A percentile compares a stretch with the other conserved stretches of the same genome.
These are phyloP conservation scores for Aspergillus viridinutans DNA, from an alignment of 2,329 filamentous ascomycete genomes.

Conservation along the genomic window DNA sequence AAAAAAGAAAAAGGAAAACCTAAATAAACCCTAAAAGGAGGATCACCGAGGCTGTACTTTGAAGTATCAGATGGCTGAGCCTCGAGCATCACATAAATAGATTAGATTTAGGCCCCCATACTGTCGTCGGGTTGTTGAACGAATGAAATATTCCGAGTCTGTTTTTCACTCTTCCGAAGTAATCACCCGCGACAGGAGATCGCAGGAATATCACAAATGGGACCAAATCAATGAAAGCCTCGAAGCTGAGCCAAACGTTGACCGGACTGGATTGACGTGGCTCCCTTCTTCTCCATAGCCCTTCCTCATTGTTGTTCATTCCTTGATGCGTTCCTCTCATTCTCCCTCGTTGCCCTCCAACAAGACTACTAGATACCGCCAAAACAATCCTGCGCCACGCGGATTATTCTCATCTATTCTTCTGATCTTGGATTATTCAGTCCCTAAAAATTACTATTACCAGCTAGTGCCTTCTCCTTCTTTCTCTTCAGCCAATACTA, in stretches of 20 bases:
- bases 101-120: not conserved
- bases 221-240: not conserved
- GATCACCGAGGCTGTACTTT: not conserved
- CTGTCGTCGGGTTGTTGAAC: not conserved
- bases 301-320: not conserved
- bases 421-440: not conserved
- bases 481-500: not conserved
- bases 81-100: not conserved
- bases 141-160: not conserved
- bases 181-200: not conserved
- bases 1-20: not conserved
- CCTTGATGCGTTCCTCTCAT: slow-evolving; percentile 1
- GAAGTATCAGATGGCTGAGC: not conserved
- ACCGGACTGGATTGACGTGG: not conserved
- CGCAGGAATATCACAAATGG: not conserved
- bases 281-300: not conserved
- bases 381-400: slow-evolving; percentile 8
- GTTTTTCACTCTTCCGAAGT: not conserved
- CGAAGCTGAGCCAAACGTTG: not conserved
- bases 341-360: slow-evolving; percentile 15
- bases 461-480: not conserved
- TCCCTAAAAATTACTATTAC: not conserved
- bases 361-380: not conserved
- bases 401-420: not conserved
- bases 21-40: not conserved